phyloP scores from a whole-genome alignment of 2,329 filamentous ascomycete species.

The Diaporthe sp. region DNA sequence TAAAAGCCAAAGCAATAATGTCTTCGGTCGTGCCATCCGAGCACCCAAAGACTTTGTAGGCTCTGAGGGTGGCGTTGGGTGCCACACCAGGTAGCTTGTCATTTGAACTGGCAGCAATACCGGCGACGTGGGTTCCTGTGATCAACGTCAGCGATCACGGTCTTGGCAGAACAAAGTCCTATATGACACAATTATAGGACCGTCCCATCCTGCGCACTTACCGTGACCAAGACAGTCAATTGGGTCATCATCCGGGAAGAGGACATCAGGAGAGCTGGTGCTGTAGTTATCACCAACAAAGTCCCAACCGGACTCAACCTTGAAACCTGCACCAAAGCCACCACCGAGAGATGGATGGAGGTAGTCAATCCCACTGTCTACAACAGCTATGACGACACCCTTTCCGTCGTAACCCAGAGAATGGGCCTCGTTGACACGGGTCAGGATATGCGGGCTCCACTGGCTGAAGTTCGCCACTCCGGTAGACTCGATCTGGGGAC shows the following conservation, averaged over 20 bases:
- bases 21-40: constrained; percentile 10
- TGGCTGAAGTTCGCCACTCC: constrained; percentile 8
- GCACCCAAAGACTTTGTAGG: constrained; percentile 13
- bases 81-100: neutral
- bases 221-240: constrained; percentile 49
- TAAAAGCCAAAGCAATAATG: neutral
- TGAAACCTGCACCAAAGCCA: constrained; percentile 55
- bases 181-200: constrained; percentile 34
- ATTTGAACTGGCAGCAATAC: constrained; percentile 8
- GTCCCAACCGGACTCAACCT: constrained; percentile 55
- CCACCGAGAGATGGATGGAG: constrained; percentile 56
- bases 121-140: neutral
- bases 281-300: constrained; percentile 52
- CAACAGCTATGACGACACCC: constrained; percentile 31
- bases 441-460: constrained; percentile 18
- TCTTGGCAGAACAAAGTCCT: no score
- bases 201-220: constrained; percentile 48
- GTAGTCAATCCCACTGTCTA: constrained; percentile 57
- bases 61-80: neutral
- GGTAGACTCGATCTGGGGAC: neutral
- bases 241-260: constrained; percentile 53
- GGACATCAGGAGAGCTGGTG: constrained; percentile 40
- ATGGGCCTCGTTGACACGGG: constrained; percentile 1
- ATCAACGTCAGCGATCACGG: neutral
- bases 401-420: constrained; percentile 8